phyloP scores from a whole-genome alignment of 179 eudicot genomes.

The Actinidia chinensis region DNA sequence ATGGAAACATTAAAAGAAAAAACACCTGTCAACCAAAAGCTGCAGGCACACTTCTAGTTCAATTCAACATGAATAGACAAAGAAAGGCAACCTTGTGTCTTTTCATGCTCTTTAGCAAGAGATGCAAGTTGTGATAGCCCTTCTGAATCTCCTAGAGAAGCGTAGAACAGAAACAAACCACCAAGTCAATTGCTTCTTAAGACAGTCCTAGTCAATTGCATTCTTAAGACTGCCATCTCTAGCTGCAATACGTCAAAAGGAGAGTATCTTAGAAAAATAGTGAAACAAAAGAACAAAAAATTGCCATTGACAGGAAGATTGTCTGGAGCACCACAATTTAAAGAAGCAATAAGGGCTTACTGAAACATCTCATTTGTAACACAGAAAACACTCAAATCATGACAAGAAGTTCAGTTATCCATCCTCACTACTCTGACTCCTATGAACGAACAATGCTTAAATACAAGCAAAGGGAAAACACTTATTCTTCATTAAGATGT shows the following conservation, averaged over 20 bases:
- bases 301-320: conserved; percentile 2
- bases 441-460: background rate
- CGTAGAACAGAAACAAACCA: conserved; percentile 90
- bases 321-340: background rate
- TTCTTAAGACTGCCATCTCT: conserved; percentile 85
- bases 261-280: background rate
- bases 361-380: conserved; percentile 8
- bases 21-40: conserved; percentile 84
- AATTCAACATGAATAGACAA: conserved; percentile 82
- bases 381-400: background rate
- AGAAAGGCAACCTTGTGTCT: conserved; percentile 91
- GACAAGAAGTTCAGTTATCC: conserved; percentile 2
- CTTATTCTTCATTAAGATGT: background rate
- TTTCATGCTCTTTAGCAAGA: conserved; percentile 80
- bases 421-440: background rate
- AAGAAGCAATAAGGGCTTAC: background rate
- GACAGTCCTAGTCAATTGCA: conserved; percentile 57
- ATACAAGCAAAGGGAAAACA: background rate
- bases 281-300: background rate
- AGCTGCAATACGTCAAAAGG: conserved; percentile 49
- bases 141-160: conserved; percentile 96
- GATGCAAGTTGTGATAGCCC: conserved; percentile 77
- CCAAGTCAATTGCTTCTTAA: conserved; percentile 33
- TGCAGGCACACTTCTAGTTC: conserved; percentile 93
- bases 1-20: background rate